phyloP scores from a whole-genome alignment of 768 basidiomycete species.

The Boletus rubropictus region DNA sequence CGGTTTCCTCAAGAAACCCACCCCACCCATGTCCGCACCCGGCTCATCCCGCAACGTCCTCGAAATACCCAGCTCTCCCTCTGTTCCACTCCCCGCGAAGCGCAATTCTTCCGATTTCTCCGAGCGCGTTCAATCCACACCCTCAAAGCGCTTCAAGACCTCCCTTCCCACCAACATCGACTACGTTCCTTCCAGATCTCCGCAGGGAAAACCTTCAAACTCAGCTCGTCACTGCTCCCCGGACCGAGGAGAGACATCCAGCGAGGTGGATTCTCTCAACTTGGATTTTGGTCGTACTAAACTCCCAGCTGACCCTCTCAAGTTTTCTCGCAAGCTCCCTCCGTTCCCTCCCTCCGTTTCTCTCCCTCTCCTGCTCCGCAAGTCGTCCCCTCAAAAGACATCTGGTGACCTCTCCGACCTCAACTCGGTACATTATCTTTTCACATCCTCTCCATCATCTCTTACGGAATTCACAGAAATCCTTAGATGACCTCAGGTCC shows the following conservation, averaged over 20 bases:
- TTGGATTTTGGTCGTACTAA: constrained; percentile 1
- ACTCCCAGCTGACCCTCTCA: constrained; percentile 17
- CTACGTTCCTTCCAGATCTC: constrained; percentile 10
- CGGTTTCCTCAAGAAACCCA: constrained; percentile 32
- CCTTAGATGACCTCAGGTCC: constrained; percentile 25
- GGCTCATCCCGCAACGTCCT: constrained; percentile 6
- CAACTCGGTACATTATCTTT: constrained; percentile 3
- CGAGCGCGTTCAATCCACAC: constrained; percentile 2
- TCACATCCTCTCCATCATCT: neutral
- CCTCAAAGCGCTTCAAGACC: constrained; percentile 32
- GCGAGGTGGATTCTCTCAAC: constrained; percentile 24
- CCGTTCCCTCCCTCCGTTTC: neutral
- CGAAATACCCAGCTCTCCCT: constrained; percentile 14
- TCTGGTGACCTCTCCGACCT: constrained; percentile 16
- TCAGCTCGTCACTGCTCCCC: constrained; percentile 13
- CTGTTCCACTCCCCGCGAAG: constrained; percentile 22
- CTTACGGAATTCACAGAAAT: constrained; percentile 18
- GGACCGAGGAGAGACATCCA: constrained; percentile 11
- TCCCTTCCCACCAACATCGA: constrained; percentile 22
- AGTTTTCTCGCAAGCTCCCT: constrained; percentile 7
- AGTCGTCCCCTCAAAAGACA: constrained; percentile 8
- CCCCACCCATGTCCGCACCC: constrained; percentile 9
- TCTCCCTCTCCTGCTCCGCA: neutral
- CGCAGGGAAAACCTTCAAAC: constrained; percentile 2
- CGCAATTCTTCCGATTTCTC: constrained; percentile 25